Percentiles rank a stretch among this genome's conserved stretches.
Conservation (phyloP, 2,329 filamentous ascomycete genomes). For the Rasamsonia emersonii region DNA sequence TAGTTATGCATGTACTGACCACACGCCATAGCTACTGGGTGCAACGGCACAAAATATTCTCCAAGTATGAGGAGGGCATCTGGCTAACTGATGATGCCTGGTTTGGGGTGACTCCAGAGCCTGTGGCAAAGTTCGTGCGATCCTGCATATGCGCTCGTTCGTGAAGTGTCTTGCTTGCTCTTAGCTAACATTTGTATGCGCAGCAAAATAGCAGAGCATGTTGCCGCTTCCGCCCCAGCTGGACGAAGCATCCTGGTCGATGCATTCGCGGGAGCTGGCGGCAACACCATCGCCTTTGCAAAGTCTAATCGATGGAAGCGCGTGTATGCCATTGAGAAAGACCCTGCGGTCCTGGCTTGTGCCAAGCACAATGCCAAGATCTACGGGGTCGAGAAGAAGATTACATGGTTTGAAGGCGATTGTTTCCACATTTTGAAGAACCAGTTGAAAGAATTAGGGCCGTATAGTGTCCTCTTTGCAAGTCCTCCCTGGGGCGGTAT, state of each 20-base stretch:
- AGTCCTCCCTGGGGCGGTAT: constrained; percentile 67
- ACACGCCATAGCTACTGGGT: constrained; percentile 65
- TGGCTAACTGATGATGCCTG: constrained; percentile 89
- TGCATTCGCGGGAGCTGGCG: constrained; percentile 82
- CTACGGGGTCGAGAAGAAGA: constrained; percentile 68
- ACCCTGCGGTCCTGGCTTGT: constrained; percentile 71
- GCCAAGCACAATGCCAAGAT: constrained; percentile 85
- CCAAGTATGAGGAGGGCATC: constrained; percentile 76
- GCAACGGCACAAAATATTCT: constrained; percentile 81
- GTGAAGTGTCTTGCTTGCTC: too few species aligned
- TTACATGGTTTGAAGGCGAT: constrained; percentile 81
- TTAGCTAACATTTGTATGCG: constrained; percentile 4
- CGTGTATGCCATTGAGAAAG: constrained; percentile 82
- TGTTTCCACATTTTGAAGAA: constrained; percentile 64
- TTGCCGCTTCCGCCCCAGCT: constrained; percentile 47
- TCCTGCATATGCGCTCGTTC: constrained; percentile 5
- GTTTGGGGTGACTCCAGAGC: constrained; percentile 95
- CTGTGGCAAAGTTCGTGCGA: constrained; percentile 63
- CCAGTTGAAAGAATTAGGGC: constrained; percentile 39
- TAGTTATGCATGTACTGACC: constrained; percentile 6
- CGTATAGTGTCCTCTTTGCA: constrained; percentile 56
- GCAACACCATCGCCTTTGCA: constrained; percentile 93
- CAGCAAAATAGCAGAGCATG: constrained; percentile 67
- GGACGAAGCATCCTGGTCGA: constrained; percentile 67
- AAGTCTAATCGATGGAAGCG: constrained; percentile 67